These are phyloP conservation scores for Starmerella apicola DNA, from an alignment of 805 yeast genomes.

Conservation along the genomic window DNA sequence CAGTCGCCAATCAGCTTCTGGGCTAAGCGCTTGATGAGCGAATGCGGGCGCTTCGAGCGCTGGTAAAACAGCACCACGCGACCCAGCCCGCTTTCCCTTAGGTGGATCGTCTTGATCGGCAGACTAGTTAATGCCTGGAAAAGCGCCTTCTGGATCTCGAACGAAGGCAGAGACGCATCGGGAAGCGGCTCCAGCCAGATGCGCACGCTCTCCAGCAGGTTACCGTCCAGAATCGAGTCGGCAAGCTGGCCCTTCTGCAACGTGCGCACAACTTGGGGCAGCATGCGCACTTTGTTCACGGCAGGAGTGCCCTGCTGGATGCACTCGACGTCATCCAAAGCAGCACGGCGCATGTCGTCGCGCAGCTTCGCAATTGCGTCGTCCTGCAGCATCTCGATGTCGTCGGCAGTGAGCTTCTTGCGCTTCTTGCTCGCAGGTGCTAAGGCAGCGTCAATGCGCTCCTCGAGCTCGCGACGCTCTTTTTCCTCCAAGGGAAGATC, in stretches of 20 bases:
- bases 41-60: conserved; percentile 78
- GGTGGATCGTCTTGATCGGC: conserved; percentile 91
- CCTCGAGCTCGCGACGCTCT: conserved; percentile 69
- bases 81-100: conserved; percentile 89
- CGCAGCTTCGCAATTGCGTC: conserved; percentile 72
- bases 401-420: conserved; percentile 73
- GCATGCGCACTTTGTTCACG: conserved; percentile 60
- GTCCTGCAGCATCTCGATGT: conserved; percentile 89
- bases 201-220: conserved; percentile 80
- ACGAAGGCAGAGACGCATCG: conserved; percentile 95
- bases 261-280: conserved; percentile 65
- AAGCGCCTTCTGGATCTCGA: conserved; percentile 82
- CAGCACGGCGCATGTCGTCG: conserved; percentile 74
- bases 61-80: conserved; percentile 89
- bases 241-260: conserved; percentile 74
- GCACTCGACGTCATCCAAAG: conserved; percentile 40
- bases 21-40: conserved; percentile 71
- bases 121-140: conserved; percentile 60
- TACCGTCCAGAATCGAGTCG: conserved; percentile 87
- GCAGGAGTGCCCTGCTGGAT: conserved; percentile 56
- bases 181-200: conserved; percentile 98
- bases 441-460: conserved; percentile 62
- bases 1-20: conserved; percentile 89
- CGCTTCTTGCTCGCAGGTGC: conserved; percentile 45
- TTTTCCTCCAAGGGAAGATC: conserved; percentile 30